Base-by-base conservation (phyloP, 768 basidiomycete species). In the Auriscalpium orientale region DNA sequence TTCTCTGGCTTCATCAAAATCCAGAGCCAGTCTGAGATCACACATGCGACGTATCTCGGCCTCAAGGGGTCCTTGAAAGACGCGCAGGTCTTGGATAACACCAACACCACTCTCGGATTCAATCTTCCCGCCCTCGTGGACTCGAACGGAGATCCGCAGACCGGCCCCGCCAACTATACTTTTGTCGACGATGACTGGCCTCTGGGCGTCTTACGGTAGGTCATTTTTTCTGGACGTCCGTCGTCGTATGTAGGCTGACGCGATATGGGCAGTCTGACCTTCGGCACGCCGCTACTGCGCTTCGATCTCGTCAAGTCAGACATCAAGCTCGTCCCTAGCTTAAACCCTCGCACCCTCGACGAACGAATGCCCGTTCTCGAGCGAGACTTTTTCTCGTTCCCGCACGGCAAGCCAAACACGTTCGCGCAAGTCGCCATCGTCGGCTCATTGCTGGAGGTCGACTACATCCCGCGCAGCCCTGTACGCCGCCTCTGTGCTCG, bases 1-100 rank as follows among this genome's bases (percentile, higher is more conserved):
- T 84, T 78, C 69, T 81, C 80, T 34, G 84, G 83, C 8, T 83
- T 76, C 71, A 79, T 86, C 61, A 58, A 72, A 54, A 60, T 72
- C 37, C 53, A 58, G 7, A 67, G 72, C 34, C 64, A 66, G 10
- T 59, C 65, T 10, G 74, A 78, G 54, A 72, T 63, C 11, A 66
- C 70, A 47, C 71, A 76, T 33, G 72, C 76, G 22, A 71, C 77
- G 3, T 83, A 80, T 61, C 64, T 81, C n/a, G 80, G 80, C 8
- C 54, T 76, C 15, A 71, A 67, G 0, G 72, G 68, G 0, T 56
- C 70, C 18, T 68, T 82, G 57, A 75, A 73, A 61, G 68, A 80
- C 57, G 74, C 75, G 58, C 74, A 75, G 35, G 74, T 82, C 38
- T 62, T 84, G 45, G 82, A 83, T 62, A 72, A 75, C 65, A 79